These are phyloP conservation scores for Monosporozyma siamensis DNA, from an alignment of 805 yeast species.

Conservation along the genomic window DNA sequence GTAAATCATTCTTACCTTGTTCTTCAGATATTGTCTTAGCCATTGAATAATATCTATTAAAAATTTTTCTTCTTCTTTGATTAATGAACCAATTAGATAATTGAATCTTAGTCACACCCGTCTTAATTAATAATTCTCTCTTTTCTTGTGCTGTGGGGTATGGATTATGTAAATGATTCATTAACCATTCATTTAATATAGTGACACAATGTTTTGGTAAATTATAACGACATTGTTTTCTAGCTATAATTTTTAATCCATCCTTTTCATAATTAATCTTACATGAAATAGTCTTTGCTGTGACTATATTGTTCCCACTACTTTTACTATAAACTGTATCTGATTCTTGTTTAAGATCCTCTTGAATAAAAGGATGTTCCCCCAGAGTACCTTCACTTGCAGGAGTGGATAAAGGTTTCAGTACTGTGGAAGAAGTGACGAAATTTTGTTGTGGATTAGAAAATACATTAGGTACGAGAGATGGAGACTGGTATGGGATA, in stretches of 20 bases:
- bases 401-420: no score
- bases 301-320: neutral
- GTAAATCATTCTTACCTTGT: neutral
- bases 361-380: no score
- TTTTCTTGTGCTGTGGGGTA: conserved; percentile 79
- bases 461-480: no score
- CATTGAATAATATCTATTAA: conserved; percentile 25
- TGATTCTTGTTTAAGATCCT: neutral
- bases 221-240: conserved; percentile 43
- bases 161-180: conserved; percentile 67
- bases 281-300: neutral
- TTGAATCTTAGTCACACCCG: conserved; percentile 75
- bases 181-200: conserved; percentile 63
- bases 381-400: no score
- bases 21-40: conserved; percentile 4
- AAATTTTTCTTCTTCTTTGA: conserved; percentile 68
- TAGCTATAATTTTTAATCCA: neutral
- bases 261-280: neutral
- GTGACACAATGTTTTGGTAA: conserved; percentile 72
- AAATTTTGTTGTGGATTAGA: no score
- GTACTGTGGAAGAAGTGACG: no score
- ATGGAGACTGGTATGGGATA: no score
- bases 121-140: conserved; percentile 52
- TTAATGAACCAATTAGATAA: conserved; percentile 83
- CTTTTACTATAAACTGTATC: neutral